Percentiles rank a stretch among this genome's conserved stretches.
phyloP scores from a whole-genome alignment of 768 basidiomycete species.

The Russula earlei region DNA sequence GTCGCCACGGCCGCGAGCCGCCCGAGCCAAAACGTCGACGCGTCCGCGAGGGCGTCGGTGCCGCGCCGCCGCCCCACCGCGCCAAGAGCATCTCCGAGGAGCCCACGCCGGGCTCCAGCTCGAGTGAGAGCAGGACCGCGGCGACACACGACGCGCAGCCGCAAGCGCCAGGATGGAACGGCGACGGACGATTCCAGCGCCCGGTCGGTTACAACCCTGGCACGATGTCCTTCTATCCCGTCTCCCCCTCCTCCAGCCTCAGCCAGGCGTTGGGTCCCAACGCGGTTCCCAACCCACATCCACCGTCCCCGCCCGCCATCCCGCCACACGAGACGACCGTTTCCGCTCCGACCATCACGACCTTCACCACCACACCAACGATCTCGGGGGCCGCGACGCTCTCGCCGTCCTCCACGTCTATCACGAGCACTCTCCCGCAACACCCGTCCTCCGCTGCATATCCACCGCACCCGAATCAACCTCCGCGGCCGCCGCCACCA shows the following conservation, averaged over 20 bases:
- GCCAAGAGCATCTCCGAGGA: slow-evolving; percentile 11
- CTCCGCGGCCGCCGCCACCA: background rate
- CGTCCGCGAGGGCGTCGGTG: slow-evolving; percentile 7
- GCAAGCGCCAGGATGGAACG: slow-evolving; percentile 13
- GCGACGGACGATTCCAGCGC: slow-evolving; percentile 13
- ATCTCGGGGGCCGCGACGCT: slow-evolving; percentile 8
- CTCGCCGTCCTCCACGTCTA: slow-evolving; percentile 10
- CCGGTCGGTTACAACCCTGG: slow-evolving; percentile 14
- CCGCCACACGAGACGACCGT: slow-evolving; percentile 3
- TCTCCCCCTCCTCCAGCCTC: slow-evolving; percentile 16
- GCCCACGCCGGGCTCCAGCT: slow-evolving; percentile 11
- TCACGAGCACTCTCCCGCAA: slow-evolving; percentile 7
- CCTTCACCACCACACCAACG: slow-evolving; percentile 10
- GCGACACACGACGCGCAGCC: slow-evolving; percentile 10
- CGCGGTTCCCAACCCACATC: slow-evolving; percentile 9
- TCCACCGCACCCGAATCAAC: background rate
- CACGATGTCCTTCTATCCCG: slow-evolving; percentile 13
- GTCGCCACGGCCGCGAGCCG: slow-evolving; percentile 18
- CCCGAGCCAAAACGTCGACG: slow-evolving; percentile 19
- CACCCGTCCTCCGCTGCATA: slow-evolving; percentile 3
- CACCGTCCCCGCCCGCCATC: slow-evolving; percentile 7
- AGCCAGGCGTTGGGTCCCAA: slow-evolving; percentile 17
- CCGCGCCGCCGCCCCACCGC: background rate
- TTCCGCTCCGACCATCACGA: slow-evolving; percentile 1
- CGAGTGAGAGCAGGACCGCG: slow-evolving; percentile 10